These are phyloP conservation scores for Daldinia caldariorum DNA, from an alignment of 495 filamentous ascomycete genomes.

Conservation along the genomic window DNA sequence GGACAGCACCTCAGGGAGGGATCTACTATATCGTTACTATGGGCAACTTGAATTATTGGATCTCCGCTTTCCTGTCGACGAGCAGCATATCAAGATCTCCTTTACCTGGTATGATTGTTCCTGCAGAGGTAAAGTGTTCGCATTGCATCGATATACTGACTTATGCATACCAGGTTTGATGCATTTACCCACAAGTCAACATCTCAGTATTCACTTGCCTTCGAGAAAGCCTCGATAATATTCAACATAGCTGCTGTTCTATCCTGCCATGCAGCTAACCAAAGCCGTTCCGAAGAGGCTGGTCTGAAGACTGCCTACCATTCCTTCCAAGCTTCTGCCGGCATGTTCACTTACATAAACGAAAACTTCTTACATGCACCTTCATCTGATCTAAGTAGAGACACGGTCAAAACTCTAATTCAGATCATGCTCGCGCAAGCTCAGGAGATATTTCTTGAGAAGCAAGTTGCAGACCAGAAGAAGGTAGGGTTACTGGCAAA, in stretches of 20 bases:
- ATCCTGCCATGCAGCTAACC: constrained; percentile 93
- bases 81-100: constrained; percentile 97
- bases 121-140: background rate
- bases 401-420: constrained; percentile 95
- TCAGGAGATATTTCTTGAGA: constrained; percentile 97
- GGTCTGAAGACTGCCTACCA: constrained; percentile 97
- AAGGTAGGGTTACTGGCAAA: constrained; percentile 94
- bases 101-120: constrained; percentile 84
- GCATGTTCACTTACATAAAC: constrained; percentile 99
- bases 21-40: constrained; percentile 96
- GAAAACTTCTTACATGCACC: constrained; percentile 98
- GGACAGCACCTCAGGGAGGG: constrained; percentile 92
- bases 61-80: constrained; percentile 94
- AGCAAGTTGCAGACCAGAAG: constrained; percentile 91
- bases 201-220: constrained; percentile 93
- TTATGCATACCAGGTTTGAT: constrained; percentile 76
- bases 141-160: constrained; percentile 35
- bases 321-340: constrained; percentile 96
- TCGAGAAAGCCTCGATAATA: constrained; percentile 98
- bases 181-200: constrained; percentile 98
- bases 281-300: constrained; percentile 88
- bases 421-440: constrained; percentile 92
- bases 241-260: constrained; percentile 99
- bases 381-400: constrained; percentile 90
- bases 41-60: constrained; percentile 95